Evolutionary conservation across 257 asterid genomes (phyloP), one percentile per base, ranked within the genome.

Genomic region (Knoxia roxburghii): DNA sequence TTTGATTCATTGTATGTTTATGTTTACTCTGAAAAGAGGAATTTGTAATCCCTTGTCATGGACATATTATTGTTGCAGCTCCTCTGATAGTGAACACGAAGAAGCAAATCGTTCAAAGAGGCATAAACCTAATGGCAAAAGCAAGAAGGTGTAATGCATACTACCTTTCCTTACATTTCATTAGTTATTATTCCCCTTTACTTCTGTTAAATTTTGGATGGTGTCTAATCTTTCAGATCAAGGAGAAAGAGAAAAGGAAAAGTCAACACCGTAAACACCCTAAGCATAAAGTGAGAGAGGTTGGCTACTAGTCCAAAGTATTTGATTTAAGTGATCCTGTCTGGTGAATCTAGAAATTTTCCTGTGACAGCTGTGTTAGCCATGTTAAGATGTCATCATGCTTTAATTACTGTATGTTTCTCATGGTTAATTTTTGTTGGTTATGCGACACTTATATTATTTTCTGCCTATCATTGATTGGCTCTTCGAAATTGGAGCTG

Each of bases 401-500:
- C 30, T 15, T 48, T 29, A 18, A 49, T 20, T 29, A 27, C 24
- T 64, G 29, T n/a, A 51, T 27, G 21, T 10, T 59, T 69, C 20
- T 26, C 20, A 32, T 32, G 11, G 45, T 15, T 69, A 4, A 48
- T 61, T 60, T 45, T 66, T 35, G 9, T 39, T 20, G 49, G 30
- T 24, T 68, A 69, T 64, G 70, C 68, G 82, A 69, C 79, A 54
- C 96, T 93, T 73, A 90, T 82, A 70, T 78, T 90, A 74, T 84
- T 82, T 82, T 82, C 82, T 81, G 84, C 90, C 95, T 84, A 35
- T 84, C 71, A 72, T 68, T 86, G 75, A 71, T 80, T 86, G 99
- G 99, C 97, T 90, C 99, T 86, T 80, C 63, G 83, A 88, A 90
- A 85, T 93, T 90, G 90, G 97, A 93, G 99, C 99, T 88, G 99